Conservation (phyloP, 352 stramenopile genomes). For the Phytopythium boreale region DNA sequence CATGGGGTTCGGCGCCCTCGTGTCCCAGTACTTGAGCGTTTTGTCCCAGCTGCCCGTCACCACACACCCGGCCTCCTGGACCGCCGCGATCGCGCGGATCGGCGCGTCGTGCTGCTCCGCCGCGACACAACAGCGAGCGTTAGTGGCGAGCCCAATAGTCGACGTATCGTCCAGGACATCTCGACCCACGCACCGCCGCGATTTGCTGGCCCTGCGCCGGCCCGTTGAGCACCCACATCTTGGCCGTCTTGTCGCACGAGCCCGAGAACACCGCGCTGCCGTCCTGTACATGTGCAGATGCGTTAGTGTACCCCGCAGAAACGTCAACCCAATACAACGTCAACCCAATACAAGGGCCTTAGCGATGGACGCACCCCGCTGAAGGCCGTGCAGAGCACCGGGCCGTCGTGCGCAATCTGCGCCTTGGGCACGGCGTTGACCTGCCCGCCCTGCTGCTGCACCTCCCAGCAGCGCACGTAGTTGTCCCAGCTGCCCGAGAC, state of each 20-base stretch:
- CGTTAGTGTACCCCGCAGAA: neutral
- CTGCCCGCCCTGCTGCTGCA: conserved; percentile 65
- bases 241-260: conserved; percentile 93
- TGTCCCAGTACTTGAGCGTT: conserved; percentile 97
- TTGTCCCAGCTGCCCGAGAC: conserved; percentile 84
- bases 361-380: conserved; percentile 51
- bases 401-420: conserved; percentile 86
- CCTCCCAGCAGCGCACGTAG: conserved; percentile 80
- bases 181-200: conserved; percentile 44
- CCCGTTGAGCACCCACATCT: conserved; percentile 92
- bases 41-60: conserved; percentile 94
- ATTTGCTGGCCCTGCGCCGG: conserved; percentile 75
- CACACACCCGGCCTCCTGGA: conserved; percentile 87
- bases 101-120: conserved; percentile 89
- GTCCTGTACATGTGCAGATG: conserved; percentile 52
- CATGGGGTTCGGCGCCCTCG: conserved; percentile 84
- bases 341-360: neutral
- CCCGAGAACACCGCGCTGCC: conserved; percentile 92
- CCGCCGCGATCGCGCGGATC: conserved; percentile 85
- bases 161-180: neutral
- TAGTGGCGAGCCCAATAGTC: neutral
- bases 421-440: conserved; percentile 79
- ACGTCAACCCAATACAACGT: neutral
- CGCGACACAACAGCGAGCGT: conserved; percentile 6
- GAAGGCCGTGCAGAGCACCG: conserved; percentile 91